Evolutionary conservation across 2,329 filamentous ascomycete species (phyloP), one percentile per base, ranked within the genome.

Genomic region (Cladophialophora immunda): DNA sequence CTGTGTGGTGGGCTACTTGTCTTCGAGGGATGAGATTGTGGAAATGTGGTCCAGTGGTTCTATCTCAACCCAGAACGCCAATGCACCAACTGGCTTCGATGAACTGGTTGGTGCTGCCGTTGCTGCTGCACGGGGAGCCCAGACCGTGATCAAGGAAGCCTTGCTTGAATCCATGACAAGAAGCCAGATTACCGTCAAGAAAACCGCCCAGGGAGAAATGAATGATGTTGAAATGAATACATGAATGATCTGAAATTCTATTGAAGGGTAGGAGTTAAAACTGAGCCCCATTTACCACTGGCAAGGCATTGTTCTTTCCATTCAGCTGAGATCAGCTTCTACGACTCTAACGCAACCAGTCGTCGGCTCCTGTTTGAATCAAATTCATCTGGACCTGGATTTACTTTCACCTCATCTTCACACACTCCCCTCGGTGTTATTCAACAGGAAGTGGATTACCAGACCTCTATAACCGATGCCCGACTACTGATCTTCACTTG

Each of bases 31-130:
- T 73, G 95, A 99, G 78, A 89, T 98, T 59, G 97, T 94, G 8
- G 94, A 97, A 76, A 79, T 98, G 19, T 99, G 95, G 95, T 87
- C 96, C 75, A 97, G 94, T 81, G 94, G 95, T 19, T 79, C 79
- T 3, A 76, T 73, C 4, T 45, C 54, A 29, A 55, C 45, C 25
- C 38, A 59, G 45, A 63, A 73, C 70, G 13, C 70, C 73, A 45
- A 27, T 70, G 73, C 52, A 72, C 71, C 30, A 59, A 68, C 38
- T 63, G 78, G 77, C 77, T 82, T 19, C 77, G 72, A 72, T 29
- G 62, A 66, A 17, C 25, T 91, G 58, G 81, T 90, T 34, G 87
- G 91, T 72, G 84, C 84, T 67, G 88, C 89, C 59, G 87, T 90
- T 32, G 85, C 87, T 74, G 87, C 88, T 36, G 88, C 89, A 52